phyloP scores from a whole-genome alignment of 306 rosid genomes.

The Medicago lupulina region DNA sequence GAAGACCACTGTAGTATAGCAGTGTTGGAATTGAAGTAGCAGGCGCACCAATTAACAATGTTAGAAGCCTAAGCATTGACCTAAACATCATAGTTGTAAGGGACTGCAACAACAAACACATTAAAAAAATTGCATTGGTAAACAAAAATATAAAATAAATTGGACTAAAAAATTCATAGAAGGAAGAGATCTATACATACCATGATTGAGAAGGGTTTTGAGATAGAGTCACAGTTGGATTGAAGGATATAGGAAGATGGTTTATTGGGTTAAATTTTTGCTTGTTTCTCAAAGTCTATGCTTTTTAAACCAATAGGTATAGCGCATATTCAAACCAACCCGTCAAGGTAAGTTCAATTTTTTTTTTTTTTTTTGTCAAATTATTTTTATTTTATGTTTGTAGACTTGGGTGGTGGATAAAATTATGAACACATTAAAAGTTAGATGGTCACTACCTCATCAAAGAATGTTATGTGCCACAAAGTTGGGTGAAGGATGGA shows the following conservation, averaged over 20 bases:
- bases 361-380: too few relatives aligned
- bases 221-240: constrained; percentile 6
- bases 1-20: constrained; percentile 65
- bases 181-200: constrained; percentile 43
- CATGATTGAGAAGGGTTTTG: constrained; percentile 41
- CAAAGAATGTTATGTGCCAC: neutral
- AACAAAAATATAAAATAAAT: neutral
- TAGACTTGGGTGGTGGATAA: neutral
- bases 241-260: neutral
- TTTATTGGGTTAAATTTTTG: neutral
- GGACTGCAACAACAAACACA: constrained; percentile 52
- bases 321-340: constrained; percentile 62
- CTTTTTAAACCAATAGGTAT: constrained; percentile 1
- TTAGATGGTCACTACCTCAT: neutral
- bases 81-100: constrained; percentile 63
- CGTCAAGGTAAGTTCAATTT: constrained; percentile 25
- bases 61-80: constrained; percentile 61
- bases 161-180: neutral
- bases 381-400: too few relatives aligned
- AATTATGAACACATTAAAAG: neutral
- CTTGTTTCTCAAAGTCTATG: neutral
- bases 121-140: neutral
- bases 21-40: constrained; percentile 61
- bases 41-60: constrained; percentile 60
- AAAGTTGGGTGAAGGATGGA: neutral